These are phyloP conservation scores for Trichoderma sp. DNA, from an alignment of 2,329 filamentous ascomycete species.

Conservation along the genomic window DNA sequence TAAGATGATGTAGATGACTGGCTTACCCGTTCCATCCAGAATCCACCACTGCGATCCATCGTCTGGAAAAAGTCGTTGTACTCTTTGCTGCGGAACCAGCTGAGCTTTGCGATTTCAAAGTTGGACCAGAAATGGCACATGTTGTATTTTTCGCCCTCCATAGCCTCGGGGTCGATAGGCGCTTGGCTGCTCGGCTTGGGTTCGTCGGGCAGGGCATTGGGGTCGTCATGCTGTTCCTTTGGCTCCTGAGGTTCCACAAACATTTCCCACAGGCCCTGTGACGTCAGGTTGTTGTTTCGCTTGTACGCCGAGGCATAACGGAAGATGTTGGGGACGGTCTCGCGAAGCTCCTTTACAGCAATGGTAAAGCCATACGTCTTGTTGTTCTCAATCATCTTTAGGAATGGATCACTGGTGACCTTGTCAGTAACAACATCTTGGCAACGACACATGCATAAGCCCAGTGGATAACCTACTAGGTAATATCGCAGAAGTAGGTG, in stretches of 20 bases:
- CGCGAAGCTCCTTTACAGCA: constrained; percentile 94
- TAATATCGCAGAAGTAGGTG: constrained; percentile 99
- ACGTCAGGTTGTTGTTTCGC: constrained; percentile 84
- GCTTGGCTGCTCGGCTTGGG: constrained; percentile 76
- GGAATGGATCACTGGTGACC: constrained; percentile 77
- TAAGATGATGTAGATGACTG: background rate
- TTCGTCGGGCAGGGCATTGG: constrained; percentile 75
- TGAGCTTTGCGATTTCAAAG: constrained; percentile 92
- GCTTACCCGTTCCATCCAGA: constrained; percentile 95
- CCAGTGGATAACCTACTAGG: constrained; percentile 64
- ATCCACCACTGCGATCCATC: constrained; percentile 97
- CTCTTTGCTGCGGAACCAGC: constrained; percentile 95
- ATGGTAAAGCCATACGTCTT: constrained; percentile 99
- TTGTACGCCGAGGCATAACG: constrained; percentile 98
- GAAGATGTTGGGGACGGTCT: constrained; percentile 98
- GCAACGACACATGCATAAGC: background rate
- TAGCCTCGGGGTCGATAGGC: constrained; percentile 84
- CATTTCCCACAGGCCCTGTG: constrained; percentile 97
- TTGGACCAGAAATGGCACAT: constrained; percentile 99
- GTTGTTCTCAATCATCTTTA: constrained; percentile 89
- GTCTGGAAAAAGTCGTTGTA: constrained; percentile 98
- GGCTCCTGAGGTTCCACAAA: constrained; percentile 78
- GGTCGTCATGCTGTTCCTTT: constrained; percentile 63
- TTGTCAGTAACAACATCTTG: background rate
- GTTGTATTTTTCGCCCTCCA: constrained; percentile 98